A percentile compares a stretch with the other conserved stretches of the same genome.
Evolutionary conservation across 1,284 basidiomycete genomes (phyloP).

Genomic region (Ceratobasidium sp.): DNA sequence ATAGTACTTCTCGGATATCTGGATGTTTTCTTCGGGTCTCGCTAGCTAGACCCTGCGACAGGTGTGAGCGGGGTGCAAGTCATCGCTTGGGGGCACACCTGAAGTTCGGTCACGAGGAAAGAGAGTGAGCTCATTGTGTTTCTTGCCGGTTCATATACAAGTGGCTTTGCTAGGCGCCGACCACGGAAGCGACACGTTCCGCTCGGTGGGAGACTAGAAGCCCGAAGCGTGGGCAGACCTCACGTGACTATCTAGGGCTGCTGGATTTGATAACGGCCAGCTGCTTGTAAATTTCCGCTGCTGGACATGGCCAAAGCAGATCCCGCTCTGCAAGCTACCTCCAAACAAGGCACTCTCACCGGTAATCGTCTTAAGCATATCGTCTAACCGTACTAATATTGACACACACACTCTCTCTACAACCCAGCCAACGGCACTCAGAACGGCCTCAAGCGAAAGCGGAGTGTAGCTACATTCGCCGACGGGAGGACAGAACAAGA

Average conservation of each 20-base stretch:
- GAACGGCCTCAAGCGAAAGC: constrained; percentile 30
- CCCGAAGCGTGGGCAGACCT: background rate
- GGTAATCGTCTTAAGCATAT: background rate
- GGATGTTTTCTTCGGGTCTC: constrained; percentile 83
- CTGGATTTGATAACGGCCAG: constrained; percentile 4
- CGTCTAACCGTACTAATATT: background rate
- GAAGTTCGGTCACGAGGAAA: constrained; percentile 62
- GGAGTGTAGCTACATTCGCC: constrained; percentile 5
- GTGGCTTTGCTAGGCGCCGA: background rate
- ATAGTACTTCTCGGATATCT: constrained; percentile 78
- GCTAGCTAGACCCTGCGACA: constrained; percentile 61
- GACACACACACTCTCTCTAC: background rate
- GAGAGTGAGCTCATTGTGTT: constrained; percentile 59
- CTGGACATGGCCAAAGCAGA: constrained; percentile 25
- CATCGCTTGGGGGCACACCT: constrained; percentile 51
- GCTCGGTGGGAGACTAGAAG: background rate
- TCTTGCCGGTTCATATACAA: background rate
- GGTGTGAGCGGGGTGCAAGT: constrained; percentile 11
- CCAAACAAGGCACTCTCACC: background rate
- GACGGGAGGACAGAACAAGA: background rate
- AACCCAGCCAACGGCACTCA: background rate
- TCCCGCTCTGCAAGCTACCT: background rate
- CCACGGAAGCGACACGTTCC: background rate
- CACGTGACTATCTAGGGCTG: constrained; percentile 3
- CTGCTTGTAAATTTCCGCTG: constrained; percentile 13